These are phyloP conservation scores for Epipyxis sp. DNA, from an alignment of 108 stramenopile genomes.

Conservation along the genomic window DNA sequence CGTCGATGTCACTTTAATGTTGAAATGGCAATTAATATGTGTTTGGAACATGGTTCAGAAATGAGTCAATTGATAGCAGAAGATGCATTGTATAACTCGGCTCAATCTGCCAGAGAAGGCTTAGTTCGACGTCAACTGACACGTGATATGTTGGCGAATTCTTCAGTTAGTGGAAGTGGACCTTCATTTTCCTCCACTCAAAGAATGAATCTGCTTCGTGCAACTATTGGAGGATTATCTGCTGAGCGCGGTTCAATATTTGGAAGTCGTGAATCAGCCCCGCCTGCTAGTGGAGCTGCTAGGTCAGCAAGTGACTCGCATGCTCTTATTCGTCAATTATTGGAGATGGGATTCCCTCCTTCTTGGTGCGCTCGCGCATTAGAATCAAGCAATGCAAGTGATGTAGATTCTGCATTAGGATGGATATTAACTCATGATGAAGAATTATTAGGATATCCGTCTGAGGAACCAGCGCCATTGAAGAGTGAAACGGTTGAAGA, in stretches of 20 bases:
- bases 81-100: conserved; percentile 34
- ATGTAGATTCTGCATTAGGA: conserved; percentile 88
- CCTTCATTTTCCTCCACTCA: too few relatives aligned
- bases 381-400: conserved; percentile 70
- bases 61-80: conserved; percentile 80
- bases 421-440: conserved; percentile 74
- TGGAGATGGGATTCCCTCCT: conserved; percentile 93
- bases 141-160: background rate
- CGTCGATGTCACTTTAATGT: conserved; percentile 79
- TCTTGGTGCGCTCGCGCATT: conserved; percentile 86
- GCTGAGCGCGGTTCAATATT: too few relatives aligned
- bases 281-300: conserved; percentile 14
- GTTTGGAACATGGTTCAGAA: conserved; percentile 83
- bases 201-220: too few relatives aligned
- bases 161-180: conserved; percentile 40
- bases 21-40: conserved; percentile 89
- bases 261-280: too few relatives aligned
- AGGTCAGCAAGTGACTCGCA: conserved; percentile 40
- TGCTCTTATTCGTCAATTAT: conserved; percentile 63
- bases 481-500: background rate
- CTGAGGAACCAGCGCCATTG: background rate
- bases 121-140: background rate
- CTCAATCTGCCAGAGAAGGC: background rate
- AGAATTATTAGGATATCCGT: too few relatives aligned
- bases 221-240: too few relatives aligned